Conservation (phyloP, 1,139 yeast genomes). For the Ogataea hybrid region DNA sequence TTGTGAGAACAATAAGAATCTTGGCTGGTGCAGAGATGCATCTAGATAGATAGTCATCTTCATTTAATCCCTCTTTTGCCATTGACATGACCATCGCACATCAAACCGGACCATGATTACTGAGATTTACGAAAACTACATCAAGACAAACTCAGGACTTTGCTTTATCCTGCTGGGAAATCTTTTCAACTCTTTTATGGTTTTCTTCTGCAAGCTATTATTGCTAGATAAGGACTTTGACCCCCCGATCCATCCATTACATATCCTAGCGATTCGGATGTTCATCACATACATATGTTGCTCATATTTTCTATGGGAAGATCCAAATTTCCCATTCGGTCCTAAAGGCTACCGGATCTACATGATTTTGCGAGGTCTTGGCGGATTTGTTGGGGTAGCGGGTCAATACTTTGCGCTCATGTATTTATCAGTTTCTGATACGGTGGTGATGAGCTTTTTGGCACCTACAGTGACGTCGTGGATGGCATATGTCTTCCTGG, state of each 20-base stretch:
- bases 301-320: slow-evolving; percentile 33
- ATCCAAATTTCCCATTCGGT: slow-evolving; percentile 70
- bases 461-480: slow-evolving; percentile 77
- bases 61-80: slow-evolving; percentile 1
- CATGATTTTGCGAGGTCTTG: slow-evolving; percentile 56
- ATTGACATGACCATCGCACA: not conserved
- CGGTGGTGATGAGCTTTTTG: slow-evolving; percentile 76
- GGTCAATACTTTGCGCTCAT: slow-evolving; percentile 61
- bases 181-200: slow-evolving; percentile 74
- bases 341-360: slow-evolving; percentile 56
- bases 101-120: not conserved
- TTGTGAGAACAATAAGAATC: not conserved
- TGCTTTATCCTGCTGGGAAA: slow-evolving; percentile 53
- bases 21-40: slow-evolving; percentile 5
- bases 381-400: slow-evolving; percentile 66
- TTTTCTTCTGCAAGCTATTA: slow-evolving; percentile 67
- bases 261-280: slow-evolving; percentile 78
- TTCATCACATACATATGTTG: slow-evolving; percentile 51
- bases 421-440: slow-evolving; percentile 61
- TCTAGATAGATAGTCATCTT: not conserved
- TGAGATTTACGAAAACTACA: slow-evolving; percentile 10
- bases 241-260: slow-evolving; percentile 70
- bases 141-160: slow-evolving; percentile 32
- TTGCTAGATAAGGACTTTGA: slow-evolving; percentile 55
- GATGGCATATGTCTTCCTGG: slow-evolving; percentile 64